Evolutionary conservation across 179 eudicot species (phyloP), one percentile per base, ranked within the genome.

Genomic region (Silene coronaria): DNA sequence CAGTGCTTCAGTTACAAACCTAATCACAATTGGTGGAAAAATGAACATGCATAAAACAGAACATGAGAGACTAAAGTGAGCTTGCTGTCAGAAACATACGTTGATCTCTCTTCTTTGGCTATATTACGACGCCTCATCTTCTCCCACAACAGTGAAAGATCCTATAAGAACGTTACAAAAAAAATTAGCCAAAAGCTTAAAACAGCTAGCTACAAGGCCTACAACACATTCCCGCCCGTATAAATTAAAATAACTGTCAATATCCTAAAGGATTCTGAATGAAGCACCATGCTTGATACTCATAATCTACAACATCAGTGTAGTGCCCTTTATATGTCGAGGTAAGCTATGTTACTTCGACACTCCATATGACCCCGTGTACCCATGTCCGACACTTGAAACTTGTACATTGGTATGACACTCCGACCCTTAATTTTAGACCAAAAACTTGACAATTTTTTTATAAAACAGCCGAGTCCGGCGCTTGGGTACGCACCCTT

Each of bases 61-160:
- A 14, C 27, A 63, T 8, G 13, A 42, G 55, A 67, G 55, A 7
- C 67, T 24, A 36, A 66, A 12, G 36, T 42, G 24, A 26, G 53
- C 12, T 48, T 7, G 63, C 26, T 46, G 16, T 28, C 66, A 26
- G 65, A n/a, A 51, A 82, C 90, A 83, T 63, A 96, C 99, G 86
- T 89, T 60, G 93, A 91, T 85, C 98, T 88, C 72, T 96, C 96
- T 85, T 89, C 93, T 83, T 90, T 89, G 78, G 82, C 65, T 73
- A 89, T 88, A 78, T 93, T 89, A 57, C 94, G 96, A 55, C 86
- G 82, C 82, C 99, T 89, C 99, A 96, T 93, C 87, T 96, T 96
- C 79, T 96, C 99, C 99, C 98, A 96, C 60, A 96, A 78, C 48
- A 76, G 71, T 21, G 99, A 90, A 80, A 96, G 96, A 68, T 96